Conservation (phyloP, 2,329 filamentous ascomycete genomes). For the Allantophomopsis lycopodina region DNA sequence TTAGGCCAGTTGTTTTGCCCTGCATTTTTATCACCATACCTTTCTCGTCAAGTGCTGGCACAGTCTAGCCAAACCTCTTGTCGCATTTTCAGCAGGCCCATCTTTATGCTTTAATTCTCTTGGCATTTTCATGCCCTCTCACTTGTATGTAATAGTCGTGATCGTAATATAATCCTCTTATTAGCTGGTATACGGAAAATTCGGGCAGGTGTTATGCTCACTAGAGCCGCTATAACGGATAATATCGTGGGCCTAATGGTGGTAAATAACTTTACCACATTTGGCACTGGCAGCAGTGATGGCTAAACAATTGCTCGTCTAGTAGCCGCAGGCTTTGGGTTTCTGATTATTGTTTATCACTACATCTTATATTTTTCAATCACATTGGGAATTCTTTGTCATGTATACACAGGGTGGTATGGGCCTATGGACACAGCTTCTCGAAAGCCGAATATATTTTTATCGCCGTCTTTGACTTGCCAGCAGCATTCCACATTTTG, state of each 20-base stretch:
- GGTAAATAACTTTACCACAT: slow-evolving; percentile 59
- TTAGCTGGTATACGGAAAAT: slow-evolving; percentile 43
- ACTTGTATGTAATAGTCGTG: too few relatives aligned
- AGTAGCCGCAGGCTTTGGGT: slow-evolving; percentile 10
- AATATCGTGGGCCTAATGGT: slow-evolving; percentile 68
- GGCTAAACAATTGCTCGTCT: slow-evolving; percentile 8
- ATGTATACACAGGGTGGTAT: neutral
- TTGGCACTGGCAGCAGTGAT: slow-evolving; percentile 24
- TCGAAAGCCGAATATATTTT: neutral
- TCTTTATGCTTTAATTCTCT: slow-evolving; percentile 62
- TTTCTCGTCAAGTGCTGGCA: slow-evolving; percentile 5
- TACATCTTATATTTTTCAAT: slow-evolving; percentile 5
- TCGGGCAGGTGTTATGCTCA: slow-evolving; percentile 46
- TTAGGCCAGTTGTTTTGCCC: slow-evolving; percentile 48
- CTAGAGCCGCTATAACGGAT: slow-evolving; percentile 68
- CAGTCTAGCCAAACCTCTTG: slow-evolving; percentile 8
- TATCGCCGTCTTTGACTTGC: neutral
- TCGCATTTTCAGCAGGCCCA: slow-evolving; percentile 57
- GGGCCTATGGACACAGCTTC: neutral
- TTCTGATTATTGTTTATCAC: slow-evolving; percentile 7
- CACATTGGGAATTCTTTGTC: slow-evolving; percentile 4
- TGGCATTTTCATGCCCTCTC: slow-evolving; percentile 59
- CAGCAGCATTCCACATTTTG: slow-evolving; percentile 3
- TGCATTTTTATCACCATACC: slow-evolving; percentile 26
- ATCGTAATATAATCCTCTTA: too few relatives aligned